Evolutionary conservation across 495 filamentous ascomycete genomes (phyloP).

Genomic region (Aspergillus cristatus): DNA sequence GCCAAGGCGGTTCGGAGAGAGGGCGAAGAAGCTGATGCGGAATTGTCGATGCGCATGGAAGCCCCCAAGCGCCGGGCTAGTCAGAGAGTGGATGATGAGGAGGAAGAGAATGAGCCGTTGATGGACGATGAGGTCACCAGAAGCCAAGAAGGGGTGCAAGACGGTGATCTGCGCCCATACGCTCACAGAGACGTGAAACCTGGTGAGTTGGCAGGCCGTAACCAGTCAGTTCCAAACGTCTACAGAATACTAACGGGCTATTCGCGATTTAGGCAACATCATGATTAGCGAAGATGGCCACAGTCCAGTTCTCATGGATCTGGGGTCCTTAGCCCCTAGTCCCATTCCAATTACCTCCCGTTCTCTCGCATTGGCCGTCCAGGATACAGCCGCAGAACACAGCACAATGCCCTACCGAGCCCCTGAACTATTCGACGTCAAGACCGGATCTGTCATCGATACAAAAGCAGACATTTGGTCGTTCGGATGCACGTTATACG

Average conservation of each 20-base stretch:
- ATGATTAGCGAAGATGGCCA: constrained; percentile 87
- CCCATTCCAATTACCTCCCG: constrained; percentile 91
- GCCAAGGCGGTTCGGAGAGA: constrained; percentile 51
- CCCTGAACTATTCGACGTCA: constrained; percentile 95
- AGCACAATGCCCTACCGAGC: constrained; percentile 98
- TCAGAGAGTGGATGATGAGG: constrained; percentile 46
- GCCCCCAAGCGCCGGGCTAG: constrained; percentile 40
- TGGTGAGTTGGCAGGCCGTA: constrained; percentile 41
- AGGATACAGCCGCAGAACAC: constrained; percentile 92
- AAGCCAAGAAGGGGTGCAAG: constrained; percentile 60
- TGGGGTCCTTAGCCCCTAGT: constrained; percentile 81
- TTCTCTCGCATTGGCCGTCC: constrained; percentile 79
- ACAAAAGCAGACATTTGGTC: constrained; percentile 99
- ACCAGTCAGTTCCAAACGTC: background rate
- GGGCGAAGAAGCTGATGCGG: constrained; percentile 52
- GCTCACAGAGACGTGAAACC: constrained; percentile 97
- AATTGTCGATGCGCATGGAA: constrained; percentile 44
- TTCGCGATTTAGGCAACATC: constrained; percentile 63
- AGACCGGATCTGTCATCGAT: constrained; percentile 84
- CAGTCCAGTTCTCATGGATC: constrained; percentile 94
- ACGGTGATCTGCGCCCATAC: constrained; percentile 70
- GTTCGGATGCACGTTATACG: constrained; percentile 90
- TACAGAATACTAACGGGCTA: constrained; percentile 5
- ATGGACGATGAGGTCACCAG: constrained; percentile 75
- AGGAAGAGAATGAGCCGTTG: constrained; percentile 68